Percentiles rank a stretch among this genome's conserved stretches.
Conservation (phyloP, 306 rosid species). For the Dryas alaskensis region DNA sequence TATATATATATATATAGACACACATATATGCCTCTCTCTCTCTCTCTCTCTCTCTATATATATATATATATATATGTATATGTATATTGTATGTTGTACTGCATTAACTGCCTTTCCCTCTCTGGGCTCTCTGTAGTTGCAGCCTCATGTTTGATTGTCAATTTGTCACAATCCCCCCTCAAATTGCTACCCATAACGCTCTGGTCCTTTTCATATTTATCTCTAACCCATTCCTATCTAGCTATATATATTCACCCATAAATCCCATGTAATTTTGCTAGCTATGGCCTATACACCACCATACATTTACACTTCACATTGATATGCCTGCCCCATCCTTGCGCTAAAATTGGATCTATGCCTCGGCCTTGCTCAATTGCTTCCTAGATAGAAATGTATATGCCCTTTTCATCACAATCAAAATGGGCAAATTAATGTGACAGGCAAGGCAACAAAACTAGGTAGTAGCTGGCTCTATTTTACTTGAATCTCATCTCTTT, state of each 20-base stretch:
- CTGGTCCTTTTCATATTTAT: slow-evolving; percentile 26
- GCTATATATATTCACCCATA: neutral
- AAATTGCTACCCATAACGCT: neutral
- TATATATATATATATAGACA: no score
- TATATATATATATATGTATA: no score
- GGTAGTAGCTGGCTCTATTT: neutral
- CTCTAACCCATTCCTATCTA: slow-evolving; percentile 9
- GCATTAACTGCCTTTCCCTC: neutral
- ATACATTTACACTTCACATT: neutral
- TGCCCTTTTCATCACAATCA: neutral
- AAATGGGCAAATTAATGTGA: neutral
- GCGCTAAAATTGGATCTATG: slow-evolving; percentile 2
- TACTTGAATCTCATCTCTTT: neutral
- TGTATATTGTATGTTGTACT: neutral
- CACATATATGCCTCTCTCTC: no score
- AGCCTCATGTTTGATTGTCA: neutral
- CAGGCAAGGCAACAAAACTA: neutral
- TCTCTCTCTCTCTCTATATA: neutral
- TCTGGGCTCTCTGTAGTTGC: neutral
- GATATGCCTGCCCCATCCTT: neutral
- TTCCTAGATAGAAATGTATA: neutral
- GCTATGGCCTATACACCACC: neutral
- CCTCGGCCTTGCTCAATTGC: slow-evolving; percentile 1
- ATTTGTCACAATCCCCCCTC: neutral
- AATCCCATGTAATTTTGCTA: slow-evolving; percentile 1